Evolutionary conservation across 345 rosid genomes (phyloP), one percentile per base, ranked within the genome.

Genomic region (Murraya koenigii): DNA sequence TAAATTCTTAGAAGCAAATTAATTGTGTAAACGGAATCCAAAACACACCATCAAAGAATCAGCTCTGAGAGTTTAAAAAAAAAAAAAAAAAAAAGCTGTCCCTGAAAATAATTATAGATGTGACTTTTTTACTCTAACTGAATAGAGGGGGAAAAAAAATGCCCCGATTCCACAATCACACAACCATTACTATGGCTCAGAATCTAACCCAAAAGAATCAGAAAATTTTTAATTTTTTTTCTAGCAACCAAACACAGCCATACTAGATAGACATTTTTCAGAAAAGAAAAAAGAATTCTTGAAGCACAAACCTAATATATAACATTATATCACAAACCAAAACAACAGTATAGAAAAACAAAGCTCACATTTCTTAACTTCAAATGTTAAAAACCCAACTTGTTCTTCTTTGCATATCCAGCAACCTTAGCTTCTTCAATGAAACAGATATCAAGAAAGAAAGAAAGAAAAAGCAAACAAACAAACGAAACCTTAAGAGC

Each of bases 341-440:
- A 62, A 25, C n/a, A 63, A 41, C 41, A 61, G 7, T 1, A 8
- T 17, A 30, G 36, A 33, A 54, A 33, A 55, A 47, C 54, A 71
- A 39, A 17, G 55, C 78, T 80, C 63, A 80, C 89, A 63, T 59
- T 59, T 79, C 49, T 60, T 32, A 17, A 47, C 69, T 63, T 86
- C 78, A 83, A 74, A 76, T 67, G 54, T 14, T 9, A 67, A 62
- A 71, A 71, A 58, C 72, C 66, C 63, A 75, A 67, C 71, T 72
- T 72, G 66, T 67, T 62, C 63, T 61, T 26, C 80, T 72, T 78
- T 33, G 77, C 81, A 84, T 78, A 79, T 63, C 70, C 81, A 25
- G 74, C 70, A n/a, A 3, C 44, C 69, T 35, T 68, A 47, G 62
- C 75, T 71, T 72, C 28, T 71, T 69, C 39, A 49, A 70, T 49